A percentile compares a stretch with the other conserved stretches of the same genome.
Evolutionary conservation across 495 filamentous ascomycete species (phyloP).

Genomic region (Lasiosphaeriaceae sp.): DNA sequence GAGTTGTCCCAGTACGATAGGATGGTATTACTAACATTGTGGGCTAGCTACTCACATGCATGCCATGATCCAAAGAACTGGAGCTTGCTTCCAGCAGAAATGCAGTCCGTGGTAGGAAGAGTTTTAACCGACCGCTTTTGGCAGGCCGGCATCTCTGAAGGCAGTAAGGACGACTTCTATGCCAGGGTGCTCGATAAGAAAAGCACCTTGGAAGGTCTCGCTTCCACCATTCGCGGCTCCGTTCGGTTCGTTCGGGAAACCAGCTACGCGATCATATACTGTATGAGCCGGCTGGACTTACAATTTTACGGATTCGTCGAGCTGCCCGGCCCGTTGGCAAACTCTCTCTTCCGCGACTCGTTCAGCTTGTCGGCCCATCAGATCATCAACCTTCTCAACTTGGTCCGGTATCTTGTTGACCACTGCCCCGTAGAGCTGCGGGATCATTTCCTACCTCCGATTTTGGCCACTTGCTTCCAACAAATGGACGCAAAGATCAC

Average conservation of each 20-base stretch:
- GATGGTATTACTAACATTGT: conserved; percentile 10
- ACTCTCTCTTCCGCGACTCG: conserved; percentile 80
- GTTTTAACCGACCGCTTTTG: conserved; percentile 96
- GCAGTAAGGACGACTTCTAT: conserved; percentile 95
- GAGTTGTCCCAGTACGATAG: neutral
- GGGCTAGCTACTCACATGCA: conserved; percentile 75
- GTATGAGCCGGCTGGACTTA: conserved; percentile 81
- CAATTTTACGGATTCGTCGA: conserved; percentile 86
- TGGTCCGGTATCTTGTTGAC: conserved; percentile 82
- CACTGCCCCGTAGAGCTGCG: conserved; percentile 79
- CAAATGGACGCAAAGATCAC: conserved; percentile 85
- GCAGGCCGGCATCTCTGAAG: conserved; percentile 95
- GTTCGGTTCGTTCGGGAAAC: conserved; percentile 86
- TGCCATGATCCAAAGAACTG: conserved; percentile 87
- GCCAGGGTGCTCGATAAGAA: conserved; percentile 84
- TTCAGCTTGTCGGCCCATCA: conserved; percentile 87
- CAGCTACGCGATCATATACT: conserved; percentile 88
- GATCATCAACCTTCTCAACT: conserved; percentile 80
- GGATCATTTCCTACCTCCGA: conserved; percentile 77
- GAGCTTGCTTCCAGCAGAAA: conserved; percentile 71
- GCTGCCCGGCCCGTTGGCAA: conserved; percentile 76
- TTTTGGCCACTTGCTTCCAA: conserved; percentile 75
- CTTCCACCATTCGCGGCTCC: conserved; percentile 84
- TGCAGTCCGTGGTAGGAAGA: conserved; percentile 70
- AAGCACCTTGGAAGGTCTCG: conserved; percentile 85